Conservation (phyloP, 2,329 filamentous ascomycete species). For the Ophiostoma piceae region DNA sequence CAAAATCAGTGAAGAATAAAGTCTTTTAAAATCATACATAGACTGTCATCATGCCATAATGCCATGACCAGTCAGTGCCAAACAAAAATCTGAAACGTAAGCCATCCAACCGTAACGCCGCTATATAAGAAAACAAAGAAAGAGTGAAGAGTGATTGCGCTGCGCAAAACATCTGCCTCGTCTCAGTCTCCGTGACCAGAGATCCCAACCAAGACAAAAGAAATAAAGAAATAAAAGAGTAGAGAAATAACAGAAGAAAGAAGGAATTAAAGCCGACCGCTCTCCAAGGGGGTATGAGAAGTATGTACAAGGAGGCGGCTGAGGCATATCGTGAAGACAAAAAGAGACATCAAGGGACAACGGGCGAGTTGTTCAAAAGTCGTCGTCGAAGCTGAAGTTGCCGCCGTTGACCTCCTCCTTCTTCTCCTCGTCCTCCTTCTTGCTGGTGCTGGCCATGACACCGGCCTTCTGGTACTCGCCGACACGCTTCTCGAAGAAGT, state of each 20-base stretch:
- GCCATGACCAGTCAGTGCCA: conserved; percentile 22
- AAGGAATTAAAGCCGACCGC: conserved; percentile 17
- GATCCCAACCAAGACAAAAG: conserved; percentile 8
- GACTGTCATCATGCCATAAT: conserved; percentile 14
- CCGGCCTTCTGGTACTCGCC: conserved; percentile 99
- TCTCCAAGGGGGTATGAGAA: conserved; percentile 23
- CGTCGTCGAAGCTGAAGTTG: conserved; percentile 91
- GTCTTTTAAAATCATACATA: conserved; percentile 12
- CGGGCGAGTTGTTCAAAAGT: conserved; percentile 64
- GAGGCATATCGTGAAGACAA: background rate
- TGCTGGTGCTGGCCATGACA: conserved; percentile 90
- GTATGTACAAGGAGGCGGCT: conserved; percentile 19
- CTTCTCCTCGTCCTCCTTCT: conserved; percentile 44
- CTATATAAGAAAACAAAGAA: conserved; percentile 21
- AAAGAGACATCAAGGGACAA: background rate
- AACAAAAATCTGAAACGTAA: conserved; percentile 16
- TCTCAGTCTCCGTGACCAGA: background rate
- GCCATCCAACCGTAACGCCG: conserved; percentile 23
- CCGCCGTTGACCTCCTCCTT: conserved; percentile 52
- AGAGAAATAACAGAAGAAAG: conserved; percentile 8
- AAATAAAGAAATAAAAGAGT: conserved; percentile 1
- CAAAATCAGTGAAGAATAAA: conserved; percentile 8
- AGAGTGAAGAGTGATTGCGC: conserved; percentile 22
- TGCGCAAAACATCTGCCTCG: conserved; percentile 10
- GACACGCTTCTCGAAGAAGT: conserved; percentile 99